phyloP scores from a whole-genome alignment of 768 basidiomycete species.

The Rubroboletus satanas region DNA sequence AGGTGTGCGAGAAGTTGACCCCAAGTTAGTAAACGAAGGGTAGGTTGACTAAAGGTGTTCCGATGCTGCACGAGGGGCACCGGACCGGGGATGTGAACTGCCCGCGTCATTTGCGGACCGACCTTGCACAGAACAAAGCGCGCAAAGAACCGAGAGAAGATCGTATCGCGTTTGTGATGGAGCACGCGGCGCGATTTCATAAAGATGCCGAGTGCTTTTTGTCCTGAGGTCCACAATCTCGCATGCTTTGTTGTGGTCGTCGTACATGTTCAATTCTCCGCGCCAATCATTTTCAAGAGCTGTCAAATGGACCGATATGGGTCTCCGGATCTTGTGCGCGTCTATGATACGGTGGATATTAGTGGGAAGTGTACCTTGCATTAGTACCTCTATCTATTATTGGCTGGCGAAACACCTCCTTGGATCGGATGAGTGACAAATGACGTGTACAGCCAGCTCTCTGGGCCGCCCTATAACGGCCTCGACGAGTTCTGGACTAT shows the following conservation, averaged over 20 bases:
- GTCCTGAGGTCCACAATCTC: neutral
- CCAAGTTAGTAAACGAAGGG: neutral
- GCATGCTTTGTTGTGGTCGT: neutral
- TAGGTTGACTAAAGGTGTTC: neutral
- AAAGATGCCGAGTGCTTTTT: neutral
- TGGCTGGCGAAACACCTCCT: neutral
- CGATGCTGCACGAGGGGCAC: slow-evolving; percentile 4
- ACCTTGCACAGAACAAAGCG: neutral
- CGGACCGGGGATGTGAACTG: neutral
- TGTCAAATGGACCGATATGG: slow-evolving; percentile 3
- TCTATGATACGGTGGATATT: slow-evolving; percentile 4
- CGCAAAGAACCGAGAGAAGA: slow-evolving; percentile 1
- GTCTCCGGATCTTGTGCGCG: neutral
- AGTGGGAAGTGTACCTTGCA: neutral
- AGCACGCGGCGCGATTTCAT: slow-evolving; percentile 1
- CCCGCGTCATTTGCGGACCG: neutral
- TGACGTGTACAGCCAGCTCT: neutral
- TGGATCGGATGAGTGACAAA: slow-evolving; percentile 2
- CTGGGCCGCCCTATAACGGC: neutral
- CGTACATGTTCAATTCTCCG: neutral
- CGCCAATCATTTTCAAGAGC: slow-evolving; percentile 8
- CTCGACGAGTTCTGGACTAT: neutral
- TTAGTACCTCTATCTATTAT: neutral
- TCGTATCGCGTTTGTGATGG: slow-evolving; percentile 4
- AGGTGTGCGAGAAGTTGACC: neutral